phyloP scores from a whole-genome alignment of 805 yeast genomes.

The Dipodascus geniculatus region DNA sequence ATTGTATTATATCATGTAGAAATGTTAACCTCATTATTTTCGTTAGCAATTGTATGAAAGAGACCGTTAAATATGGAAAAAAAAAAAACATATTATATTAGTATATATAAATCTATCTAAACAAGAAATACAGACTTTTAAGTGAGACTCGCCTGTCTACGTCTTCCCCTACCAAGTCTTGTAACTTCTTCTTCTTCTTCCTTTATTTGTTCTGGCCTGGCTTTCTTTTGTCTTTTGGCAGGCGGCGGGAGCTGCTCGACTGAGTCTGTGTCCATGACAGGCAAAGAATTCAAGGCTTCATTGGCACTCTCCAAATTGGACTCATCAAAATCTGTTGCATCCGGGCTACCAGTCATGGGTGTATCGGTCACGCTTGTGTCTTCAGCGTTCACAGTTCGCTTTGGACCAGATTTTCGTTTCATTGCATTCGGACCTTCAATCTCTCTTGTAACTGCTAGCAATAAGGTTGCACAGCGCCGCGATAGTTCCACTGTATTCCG shows the following conservation, averaged over 20 bases:
- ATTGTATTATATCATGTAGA: no score
- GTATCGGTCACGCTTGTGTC: neutral
- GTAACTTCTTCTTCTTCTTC: neutral
- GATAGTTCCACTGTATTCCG: conserved; percentile 68
- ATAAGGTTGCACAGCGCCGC: conserved; percentile 70
- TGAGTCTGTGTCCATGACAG: neutral
- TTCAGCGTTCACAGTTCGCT: neutral
- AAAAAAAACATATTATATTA: no score
- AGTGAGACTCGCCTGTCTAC: neutral
- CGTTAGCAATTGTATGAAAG: no score
- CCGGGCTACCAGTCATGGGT: neutral
- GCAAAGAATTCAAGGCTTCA: neutral
- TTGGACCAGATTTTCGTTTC: conserved; percentile 20
- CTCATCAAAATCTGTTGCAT: neutral
- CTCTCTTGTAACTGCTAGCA: conserved; percentile 68
- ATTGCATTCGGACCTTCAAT: conserved; percentile 30
- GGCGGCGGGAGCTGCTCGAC: neutral
- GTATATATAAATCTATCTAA: neutral
- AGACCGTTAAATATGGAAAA: no score
- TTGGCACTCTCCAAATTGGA: neutral
- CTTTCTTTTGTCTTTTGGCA: neutral
- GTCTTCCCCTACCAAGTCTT: neutral
- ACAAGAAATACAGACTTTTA: no score
- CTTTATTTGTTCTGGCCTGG: neutral
- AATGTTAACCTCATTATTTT: no score